Evolutionary conservation across 2,329 filamentous ascomycete genomes (phyloP).

Genomic region (Arthrinium phaeospermum): DNA sequence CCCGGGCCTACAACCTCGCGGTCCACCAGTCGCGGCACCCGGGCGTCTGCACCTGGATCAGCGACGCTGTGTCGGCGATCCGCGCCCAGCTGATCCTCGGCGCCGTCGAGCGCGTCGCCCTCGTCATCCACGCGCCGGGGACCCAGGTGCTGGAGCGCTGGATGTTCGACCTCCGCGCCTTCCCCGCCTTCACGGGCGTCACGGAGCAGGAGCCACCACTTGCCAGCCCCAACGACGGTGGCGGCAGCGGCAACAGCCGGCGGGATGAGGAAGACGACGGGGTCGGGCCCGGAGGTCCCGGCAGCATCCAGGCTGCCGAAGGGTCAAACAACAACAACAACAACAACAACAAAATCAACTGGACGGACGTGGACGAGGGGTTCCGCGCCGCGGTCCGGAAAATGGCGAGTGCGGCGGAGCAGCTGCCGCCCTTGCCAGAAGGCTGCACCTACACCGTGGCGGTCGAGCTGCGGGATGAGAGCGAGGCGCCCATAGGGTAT

Average conservation of each 20-base stretch:
- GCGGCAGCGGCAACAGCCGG: constrained; percentile 22
- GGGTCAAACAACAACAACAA: constrained; percentile 22
- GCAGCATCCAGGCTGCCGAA: constrained; percentile 28
- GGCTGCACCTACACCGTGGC: constrained; percentile 79
- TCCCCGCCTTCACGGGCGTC: constrained; percentile 53
- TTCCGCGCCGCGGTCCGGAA: constrained; percentile 70
- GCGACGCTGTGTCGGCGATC: constrained; percentile 77
- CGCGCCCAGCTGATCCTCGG: constrained; percentile 70
- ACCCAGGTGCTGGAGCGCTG: constrained; percentile 62
- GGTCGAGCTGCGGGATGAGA: constrained; percentile 71
- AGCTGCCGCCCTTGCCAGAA: constrained; percentile 61
- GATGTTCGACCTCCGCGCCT: constrained; percentile 62
- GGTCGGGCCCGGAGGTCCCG: constrained; percentile 10
- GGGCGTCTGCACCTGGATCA: constrained; percentile 83
- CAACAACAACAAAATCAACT: constrained; percentile 46
- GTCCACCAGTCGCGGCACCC: constrained; percentile 88
- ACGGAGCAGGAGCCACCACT: constrained; percentile 28
- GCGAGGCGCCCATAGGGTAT: constrained; percentile 63
- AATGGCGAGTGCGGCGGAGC: constrained; percentile 64
- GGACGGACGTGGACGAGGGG: constrained; percentile 72
- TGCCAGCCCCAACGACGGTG: constrained; percentile 17
- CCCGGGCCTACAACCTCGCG: constrained; percentile 81
- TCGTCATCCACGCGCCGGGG: constrained; percentile 49
- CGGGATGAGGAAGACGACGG: constrained; percentile 35
- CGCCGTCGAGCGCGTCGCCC: constrained; percentile 51